Percentiles rank a stretch among this genome's conserved stretches.
Evolutionary conservation across 1,139 yeast genomes (phyloP).

Genomic region (Kodamaea fungicola): DNA sequence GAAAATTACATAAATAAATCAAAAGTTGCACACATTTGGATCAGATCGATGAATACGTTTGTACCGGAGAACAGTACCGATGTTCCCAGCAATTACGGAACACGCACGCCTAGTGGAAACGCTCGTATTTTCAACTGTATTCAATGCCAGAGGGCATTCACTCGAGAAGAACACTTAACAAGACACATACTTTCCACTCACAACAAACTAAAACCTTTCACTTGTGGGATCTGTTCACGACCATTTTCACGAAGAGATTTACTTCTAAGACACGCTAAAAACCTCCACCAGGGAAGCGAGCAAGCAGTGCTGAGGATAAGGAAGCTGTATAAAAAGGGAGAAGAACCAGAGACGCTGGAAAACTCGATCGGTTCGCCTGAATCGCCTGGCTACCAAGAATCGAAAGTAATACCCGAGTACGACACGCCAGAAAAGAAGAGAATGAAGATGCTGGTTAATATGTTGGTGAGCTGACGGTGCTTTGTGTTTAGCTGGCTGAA

Average conservation of each 20-base stretch:
- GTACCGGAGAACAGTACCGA: conserved; percentile 5
- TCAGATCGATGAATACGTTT: conserved; percentile 1
- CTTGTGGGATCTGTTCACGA: conserved; percentile 29
- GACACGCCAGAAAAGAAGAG: conserved; percentile 33
- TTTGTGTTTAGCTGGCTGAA: not conserved
- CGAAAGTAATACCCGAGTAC: conserved; percentile 9
- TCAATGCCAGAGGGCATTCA: conserved; percentile 45
- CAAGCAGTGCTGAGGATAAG: conserved; percentile 44
- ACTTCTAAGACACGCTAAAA: conserved; percentile 30
- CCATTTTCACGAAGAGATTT: conserved; percentile 31
- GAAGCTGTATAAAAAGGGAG: conserved; percentile 31
- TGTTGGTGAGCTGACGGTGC: conserved; percentile 35
- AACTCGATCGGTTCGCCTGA: conserved; percentile 1
- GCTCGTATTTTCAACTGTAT: conserved; percentile 42
- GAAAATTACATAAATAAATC: too few species aligned
- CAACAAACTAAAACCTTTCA: conserved; percentile 44
- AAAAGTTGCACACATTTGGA: too few species aligned
- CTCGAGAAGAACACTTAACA: conserved; percentile 47
- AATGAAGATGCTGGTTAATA: conserved; percentile 44
- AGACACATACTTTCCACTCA: conserved; percentile 45
- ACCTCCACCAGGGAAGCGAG: conserved; percentile 32
- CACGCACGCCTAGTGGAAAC: conserved; percentile 45
- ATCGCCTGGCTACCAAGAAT: not conserved
- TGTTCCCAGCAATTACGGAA: conserved; percentile 29
- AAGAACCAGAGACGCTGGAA: conserved; percentile 4